These are phyloP conservation scores for Anthracocystis panici-leucophaei DNA, from an alignment of 1,284 basidiomycete species.

Conservation along the genomic window DNA sequence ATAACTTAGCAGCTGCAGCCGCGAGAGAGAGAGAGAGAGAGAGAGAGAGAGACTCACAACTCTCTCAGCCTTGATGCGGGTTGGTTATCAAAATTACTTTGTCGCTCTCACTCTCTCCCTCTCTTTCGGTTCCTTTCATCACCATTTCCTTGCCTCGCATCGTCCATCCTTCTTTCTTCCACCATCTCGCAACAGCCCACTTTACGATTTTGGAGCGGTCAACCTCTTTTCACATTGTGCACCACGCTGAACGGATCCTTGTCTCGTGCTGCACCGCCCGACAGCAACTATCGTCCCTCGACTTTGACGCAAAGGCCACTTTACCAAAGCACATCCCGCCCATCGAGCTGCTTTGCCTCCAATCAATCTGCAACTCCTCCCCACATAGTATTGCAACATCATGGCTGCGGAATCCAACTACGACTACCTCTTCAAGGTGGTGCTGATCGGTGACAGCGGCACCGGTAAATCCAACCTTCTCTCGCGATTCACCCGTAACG, in stretches of 20 bases:
- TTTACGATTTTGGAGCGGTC: neutral
- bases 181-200: neutral
- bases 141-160: neutral
- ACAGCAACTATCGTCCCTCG: neutral
- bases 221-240: neutral
- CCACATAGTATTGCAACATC: constrained; percentile 7
- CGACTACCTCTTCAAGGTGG: constrained; percentile 71
- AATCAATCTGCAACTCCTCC: too few species aligned
- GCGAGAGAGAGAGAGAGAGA: too few species aligned
- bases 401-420: constrained; percentile 68
- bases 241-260: neutral
- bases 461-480: constrained; percentile 86
- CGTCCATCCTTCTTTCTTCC: neutral
- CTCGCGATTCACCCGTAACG: constrained; percentile 89
- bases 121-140: constrained; percentile 5
- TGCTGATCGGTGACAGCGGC: constrained; percentile 98
- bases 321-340: neutral
- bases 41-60: neutral
- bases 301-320: neutral
- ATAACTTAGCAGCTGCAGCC: neutral
- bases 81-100: neutral
- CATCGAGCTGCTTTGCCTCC: neutral
- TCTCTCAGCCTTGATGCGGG: too few species aligned
- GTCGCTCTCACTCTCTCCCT: neutral
- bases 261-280: neutral